phyloP scores from a whole-genome alignment of 495 filamentous ascomycete species.

The Aspergillus steynii region DNA sequence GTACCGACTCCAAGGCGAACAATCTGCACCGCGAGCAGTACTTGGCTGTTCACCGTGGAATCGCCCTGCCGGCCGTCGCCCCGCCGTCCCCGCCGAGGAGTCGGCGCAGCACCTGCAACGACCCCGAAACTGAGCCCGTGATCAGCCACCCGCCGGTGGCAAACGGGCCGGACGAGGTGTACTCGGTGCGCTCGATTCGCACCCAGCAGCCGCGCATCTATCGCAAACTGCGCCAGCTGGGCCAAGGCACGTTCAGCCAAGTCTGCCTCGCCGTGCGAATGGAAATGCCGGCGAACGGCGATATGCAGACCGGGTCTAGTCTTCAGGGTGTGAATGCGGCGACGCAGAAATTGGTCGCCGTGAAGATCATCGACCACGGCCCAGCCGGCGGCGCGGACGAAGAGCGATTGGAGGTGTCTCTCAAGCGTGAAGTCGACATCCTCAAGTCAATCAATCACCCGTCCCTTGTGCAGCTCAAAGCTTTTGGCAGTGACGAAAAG shows the following conservation, averaged over 20 bases:
- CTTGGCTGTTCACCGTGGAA: slow-evolving; percentile 73
- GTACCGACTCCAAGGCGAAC: slow-evolving; percentile 45
- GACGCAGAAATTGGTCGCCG: slow-evolving; percentile 76
- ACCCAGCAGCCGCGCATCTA: slow-evolving; percentile 55
- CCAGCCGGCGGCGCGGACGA: slow-evolving; percentile 88
- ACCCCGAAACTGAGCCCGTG: slow-evolving; percentile 34
- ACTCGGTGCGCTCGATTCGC: slow-evolving; percentile 46
- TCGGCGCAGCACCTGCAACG: slow-evolving; percentile 46
- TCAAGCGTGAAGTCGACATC: slow-evolving; percentile 94
- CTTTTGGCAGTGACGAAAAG: slow-evolving; percentile 77
- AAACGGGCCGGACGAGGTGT: slow-evolving; percentile 36
- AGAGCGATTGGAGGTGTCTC: slow-evolving; percentile 83
- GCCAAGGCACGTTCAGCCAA: slow-evolving; percentile 93
- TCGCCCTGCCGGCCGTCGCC: slow-evolving; percentile 55
- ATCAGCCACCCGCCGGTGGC: slow-evolving; percentile 23
- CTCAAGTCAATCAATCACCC: slow-evolving; percentile 85
- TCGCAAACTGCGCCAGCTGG: slow-evolving; percentile 75
- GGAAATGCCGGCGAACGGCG: slow-evolving; percentile 28
- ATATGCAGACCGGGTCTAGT: slow-evolving; percentile 34
- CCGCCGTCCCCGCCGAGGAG: slow-evolving; percentile 76
- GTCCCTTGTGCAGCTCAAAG: slow-evolving; percentile 84
- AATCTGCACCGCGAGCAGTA: slow-evolving; percentile 77
- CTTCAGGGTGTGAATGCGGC: slow-evolving; percentile 47
- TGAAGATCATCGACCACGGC: slow-evolving; percentile 94
- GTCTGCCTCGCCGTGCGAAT: slow-evolving; percentile 81